phyloP scores from a whole-genome alignment of 1,284 basidiomycete genomes.

The Pyrrhoderma lamaoense region DNA sequence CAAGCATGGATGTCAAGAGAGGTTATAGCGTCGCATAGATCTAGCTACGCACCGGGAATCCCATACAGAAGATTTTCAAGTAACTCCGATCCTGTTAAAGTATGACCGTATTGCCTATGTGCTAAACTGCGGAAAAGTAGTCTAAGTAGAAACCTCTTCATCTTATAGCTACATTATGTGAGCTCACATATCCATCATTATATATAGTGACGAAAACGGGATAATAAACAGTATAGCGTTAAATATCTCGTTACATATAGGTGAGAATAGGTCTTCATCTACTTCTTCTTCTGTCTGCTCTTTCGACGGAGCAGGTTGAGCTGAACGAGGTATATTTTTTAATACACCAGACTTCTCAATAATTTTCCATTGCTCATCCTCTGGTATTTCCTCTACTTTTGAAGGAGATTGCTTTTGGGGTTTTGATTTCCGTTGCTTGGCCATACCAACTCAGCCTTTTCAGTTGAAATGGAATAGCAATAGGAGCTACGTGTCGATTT shows the following conservation, averaged over 20 bases:
- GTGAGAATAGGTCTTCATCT: slow-evolving; percentile 31
- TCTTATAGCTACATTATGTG: no score
- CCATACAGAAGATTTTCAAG: slow-evolving; percentile 49
- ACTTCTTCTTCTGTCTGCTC: slow-evolving; percentile 13
- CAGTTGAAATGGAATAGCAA: not conserved
- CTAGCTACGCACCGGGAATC: slow-evolving; percentile 53
- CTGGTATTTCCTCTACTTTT: slow-evolving; percentile 41
- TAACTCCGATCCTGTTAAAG: slow-evolving; percentile 40
- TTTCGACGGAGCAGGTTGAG: not conserved
- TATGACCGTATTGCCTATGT: slow-evolving; percentile 65
- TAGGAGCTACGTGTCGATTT: not conserved
- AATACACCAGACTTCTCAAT: slow-evolving; percentile 63
- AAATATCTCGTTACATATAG: slow-evolving; percentile 65
- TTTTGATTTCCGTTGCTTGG: slow-evolving; percentile 14
- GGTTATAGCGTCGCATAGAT: not conserved
- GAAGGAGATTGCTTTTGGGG: slow-evolving; percentile 4
- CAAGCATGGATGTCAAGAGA: slow-evolving; percentile 12
- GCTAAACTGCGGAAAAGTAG: slow-evolving; percentile 43
- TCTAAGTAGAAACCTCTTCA: slow-evolving; percentile 4
- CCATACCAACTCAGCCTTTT: slow-evolving; percentile 3
- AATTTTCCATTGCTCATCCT: slow-evolving; percentile 71
- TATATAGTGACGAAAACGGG: slow-evolving; percentile 60
- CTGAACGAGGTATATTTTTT: slow-evolving; percentile 30
- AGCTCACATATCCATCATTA: slow-evolving; percentile 74
- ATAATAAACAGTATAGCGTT: slow-evolving; percentile 53